These are phyloP conservation scores for Neopestalotiopsis sp. DNA, from an alignment of 2,329 filamentous ascomycete genomes.

Conservation along the genomic window DNA sequence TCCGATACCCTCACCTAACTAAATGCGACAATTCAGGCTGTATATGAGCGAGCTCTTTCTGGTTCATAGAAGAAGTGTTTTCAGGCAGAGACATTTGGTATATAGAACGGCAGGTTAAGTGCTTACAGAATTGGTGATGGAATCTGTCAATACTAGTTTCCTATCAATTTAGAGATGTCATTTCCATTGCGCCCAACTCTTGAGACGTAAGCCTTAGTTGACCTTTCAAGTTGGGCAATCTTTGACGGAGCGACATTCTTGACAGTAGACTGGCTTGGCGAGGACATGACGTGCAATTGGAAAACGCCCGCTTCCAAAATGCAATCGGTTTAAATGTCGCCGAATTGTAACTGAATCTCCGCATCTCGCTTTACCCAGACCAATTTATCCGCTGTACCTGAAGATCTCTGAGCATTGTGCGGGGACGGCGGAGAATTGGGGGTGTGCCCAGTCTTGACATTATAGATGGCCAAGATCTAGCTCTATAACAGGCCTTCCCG, in stretches of 20 bases:
- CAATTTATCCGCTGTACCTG: background rate
- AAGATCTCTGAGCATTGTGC: background rate
- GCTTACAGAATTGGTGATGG: background rate
- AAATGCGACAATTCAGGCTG: slow-evolving; percentile 2
- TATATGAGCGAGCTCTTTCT: slow-evolving; percentile 4
- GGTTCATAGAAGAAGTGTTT: background rate
- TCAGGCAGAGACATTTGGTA: slow-evolving; percentile 1
- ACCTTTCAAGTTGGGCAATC: background rate
- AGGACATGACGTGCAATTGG: background rate
- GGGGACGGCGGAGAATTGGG: slow-evolving; percentile 4
- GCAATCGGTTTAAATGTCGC: background rate
- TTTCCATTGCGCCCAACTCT: background rate
- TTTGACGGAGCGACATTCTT: background rate
- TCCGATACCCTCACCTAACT: slow-evolving; percentile 14
- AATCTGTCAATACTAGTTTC: slow-evolving; percentile 1
- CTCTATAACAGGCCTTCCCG: background rate
- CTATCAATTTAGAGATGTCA: background rate
- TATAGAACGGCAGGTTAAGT: background rate
- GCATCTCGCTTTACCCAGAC: slow-evolving; percentile 1
- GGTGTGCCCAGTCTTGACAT: background rate
- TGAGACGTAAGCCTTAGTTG: background rate
- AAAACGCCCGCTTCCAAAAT: background rate
- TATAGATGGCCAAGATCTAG: background rate
- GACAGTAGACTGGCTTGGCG: background rate
- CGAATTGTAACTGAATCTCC: slow-evolving; percentile 4